These are phyloP conservation scores for Blastobotrys ciferrii DNA, from an alignment of 1,139 yeast genomes.

Conservation along the genomic window DNA sequence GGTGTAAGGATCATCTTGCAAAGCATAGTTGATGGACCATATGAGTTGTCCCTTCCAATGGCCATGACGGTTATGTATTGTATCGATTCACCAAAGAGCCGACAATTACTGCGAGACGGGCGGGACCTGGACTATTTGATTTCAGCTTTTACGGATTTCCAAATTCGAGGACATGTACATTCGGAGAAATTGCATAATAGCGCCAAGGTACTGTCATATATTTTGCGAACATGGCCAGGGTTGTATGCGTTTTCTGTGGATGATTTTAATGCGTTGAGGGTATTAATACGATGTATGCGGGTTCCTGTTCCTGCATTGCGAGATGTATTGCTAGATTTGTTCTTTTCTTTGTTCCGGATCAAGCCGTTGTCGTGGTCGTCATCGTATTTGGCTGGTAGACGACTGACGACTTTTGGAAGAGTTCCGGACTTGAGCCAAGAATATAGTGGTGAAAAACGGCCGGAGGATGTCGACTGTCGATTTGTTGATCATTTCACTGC, in stretches of 20 bases:
- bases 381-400: conserved; percentile 38
- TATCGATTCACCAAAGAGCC: conserved; percentile 57
- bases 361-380: conserved; percentile 60
- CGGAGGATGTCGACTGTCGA: conserved; percentile 17
- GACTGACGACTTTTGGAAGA: conserved; percentile 33
- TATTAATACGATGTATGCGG: conserved; percentile 60
- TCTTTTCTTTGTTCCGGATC: conserved; percentile 66
- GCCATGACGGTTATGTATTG: conserved; percentile 56
- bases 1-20: conserved; percentile 62
- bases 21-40: conserved; percentile 60
- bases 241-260: conserved; percentile 62
- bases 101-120: conserved; percentile 59
- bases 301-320: conserved; percentile 58
- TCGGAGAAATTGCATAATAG: conserved; percentile 58
- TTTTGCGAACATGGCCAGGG: conserved; percentile 78
- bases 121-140: conserved; percentile 62
- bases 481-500: conserved; percentile 60
- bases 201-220: conserved; percentile 58
- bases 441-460: conserved; percentile 7
- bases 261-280: conserved; percentile 54
- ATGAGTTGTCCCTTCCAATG: conserved; percentile 55
- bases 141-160: conserved; percentile 62
- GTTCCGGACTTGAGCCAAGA: conserved; percentile 22
- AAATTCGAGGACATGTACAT: conserved; percentile 45
- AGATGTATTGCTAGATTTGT: conserved; percentile 64